Conservation (phyloP, 2,329 filamentous ascomycete genomes). For the Penicillium sumatraense region DNA sequence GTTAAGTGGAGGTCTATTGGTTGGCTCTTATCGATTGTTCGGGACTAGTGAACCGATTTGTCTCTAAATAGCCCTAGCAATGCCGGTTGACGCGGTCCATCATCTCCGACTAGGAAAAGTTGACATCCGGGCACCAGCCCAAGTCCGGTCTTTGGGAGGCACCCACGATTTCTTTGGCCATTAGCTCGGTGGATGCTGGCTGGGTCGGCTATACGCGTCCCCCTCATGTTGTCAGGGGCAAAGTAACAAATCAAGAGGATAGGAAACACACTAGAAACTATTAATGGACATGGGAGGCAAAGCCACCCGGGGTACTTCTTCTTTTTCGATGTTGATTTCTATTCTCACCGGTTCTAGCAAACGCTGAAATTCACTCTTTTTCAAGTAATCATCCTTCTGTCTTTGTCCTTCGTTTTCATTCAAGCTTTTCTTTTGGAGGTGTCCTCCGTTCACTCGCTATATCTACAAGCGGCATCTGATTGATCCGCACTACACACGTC, state of each 20-base stretch:
- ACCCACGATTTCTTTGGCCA: conserved; percentile 3
- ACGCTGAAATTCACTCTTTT: conserved; percentile 19
- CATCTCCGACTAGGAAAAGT: conserved; percentile 16
- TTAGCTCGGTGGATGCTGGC: conserved; percentile 16
- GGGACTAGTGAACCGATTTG: conserved; percentile 14
- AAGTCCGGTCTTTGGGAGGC: conserved; percentile 1
- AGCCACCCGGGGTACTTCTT: conserved; percentile 16
- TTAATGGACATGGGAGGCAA: conserved; percentile 19
- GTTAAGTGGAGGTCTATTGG: conserved; percentile 11
- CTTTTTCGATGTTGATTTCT: conserved; percentile 1
- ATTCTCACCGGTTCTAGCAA: conserved; percentile 5
- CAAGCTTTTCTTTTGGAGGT: conserved; percentile 1
- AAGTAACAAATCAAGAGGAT: conserved; percentile 15
- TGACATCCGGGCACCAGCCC: conserved; percentile 18
- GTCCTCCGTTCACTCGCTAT: conserved; percentile 20
- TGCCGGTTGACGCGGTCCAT: conserved; percentile 21
- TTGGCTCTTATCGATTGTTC: conserved; percentile 7
- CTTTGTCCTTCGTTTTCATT: conserved; percentile 6
- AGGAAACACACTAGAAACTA: conserved; percentile 5
- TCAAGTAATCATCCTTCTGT: background rate
- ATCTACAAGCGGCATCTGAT: conserved; percentile 6
- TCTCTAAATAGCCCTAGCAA: conserved; percentile 17
- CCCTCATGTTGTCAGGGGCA: conserved; percentile 15
- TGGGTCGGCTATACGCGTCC: conserved; percentile 24
- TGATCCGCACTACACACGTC: background rate